Conservation (phyloP, 148 eudicot species). For the Polygonum aviculare region DNA sequence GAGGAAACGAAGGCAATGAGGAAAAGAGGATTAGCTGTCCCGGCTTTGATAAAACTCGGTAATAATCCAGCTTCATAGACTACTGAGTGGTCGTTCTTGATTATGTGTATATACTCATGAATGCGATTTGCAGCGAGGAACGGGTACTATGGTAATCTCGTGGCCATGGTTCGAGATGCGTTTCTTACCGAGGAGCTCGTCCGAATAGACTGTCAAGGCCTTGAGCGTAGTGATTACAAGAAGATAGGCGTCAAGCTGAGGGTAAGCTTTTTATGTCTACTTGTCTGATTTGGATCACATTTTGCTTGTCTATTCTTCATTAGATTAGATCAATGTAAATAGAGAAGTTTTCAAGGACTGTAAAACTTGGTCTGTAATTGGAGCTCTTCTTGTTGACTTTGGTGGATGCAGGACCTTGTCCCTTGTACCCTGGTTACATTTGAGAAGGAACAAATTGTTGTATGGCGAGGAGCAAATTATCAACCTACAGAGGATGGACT, state of each 20-base stretch:
- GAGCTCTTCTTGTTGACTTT: neutral
- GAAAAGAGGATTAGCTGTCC: constrained; percentile 68
- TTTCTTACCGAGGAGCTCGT: constrained; percentile 73
- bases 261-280: constrained; percentile 27
- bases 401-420: constrained; percentile 61
- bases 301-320: neutral
- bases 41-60: constrained; percentile 76
- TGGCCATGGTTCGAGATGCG: constrained; percentile 93
- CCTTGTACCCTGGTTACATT: constrained; percentile 77
- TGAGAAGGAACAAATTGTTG: constrained; percentile 74
- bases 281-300: neutral
- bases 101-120: constrained; percentile 11
- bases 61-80: constrained; percentile 15
- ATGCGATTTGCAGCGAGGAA: constrained; percentile 59
- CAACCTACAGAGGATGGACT: constrained; percentile 36
- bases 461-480: constrained; percentile 77
- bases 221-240: constrained; percentile 75
- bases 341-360: too few relatives aligned
- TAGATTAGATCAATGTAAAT: neutral
- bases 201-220: constrained; percentile 80
- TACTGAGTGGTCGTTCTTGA: neutral
- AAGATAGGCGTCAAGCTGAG: constrained; percentile 81
- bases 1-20: constrained; percentile 84
- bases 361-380: too few relatives aligned
- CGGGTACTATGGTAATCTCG: constrained; percentile 83